Percentiles rank a stretch among this genome's conserved stretches.
Conservation (phyloP, 2,329 filamentous ascomycete genomes). For the Zymoseptoria ardabiliae region DNA sequence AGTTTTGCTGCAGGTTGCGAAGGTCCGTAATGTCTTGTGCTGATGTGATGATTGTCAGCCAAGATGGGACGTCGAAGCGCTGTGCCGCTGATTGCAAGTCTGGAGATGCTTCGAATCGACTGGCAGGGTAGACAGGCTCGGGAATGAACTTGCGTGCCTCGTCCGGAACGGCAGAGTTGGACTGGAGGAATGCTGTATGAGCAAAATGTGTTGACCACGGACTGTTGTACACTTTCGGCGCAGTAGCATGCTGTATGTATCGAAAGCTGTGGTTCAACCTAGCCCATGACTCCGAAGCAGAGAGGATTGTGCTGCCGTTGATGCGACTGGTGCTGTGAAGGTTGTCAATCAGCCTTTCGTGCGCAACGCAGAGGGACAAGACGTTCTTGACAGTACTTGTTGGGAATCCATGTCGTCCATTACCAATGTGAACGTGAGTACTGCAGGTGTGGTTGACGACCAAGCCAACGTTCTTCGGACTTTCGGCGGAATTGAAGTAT, state of each 20-base stretch:
- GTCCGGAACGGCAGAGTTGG: not conserved
- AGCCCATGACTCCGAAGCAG: not conserved
- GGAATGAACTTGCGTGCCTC: not conserved
- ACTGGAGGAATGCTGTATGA: not conserved
- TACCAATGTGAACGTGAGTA: conserved; percentile 29
- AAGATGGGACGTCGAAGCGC: conserved; percentile 4
- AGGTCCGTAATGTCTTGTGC: conserved; percentile 7
- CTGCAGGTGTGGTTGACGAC: conserved; percentile 20
- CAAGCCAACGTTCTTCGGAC: conserved; percentile 11
- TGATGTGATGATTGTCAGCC: conserved; percentile 7
- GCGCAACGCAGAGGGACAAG: conserved; percentile 20
- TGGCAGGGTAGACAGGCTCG: not conserved
- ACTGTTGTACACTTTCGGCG: conserved; percentile 6
- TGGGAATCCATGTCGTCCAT: conserved; percentile 18
- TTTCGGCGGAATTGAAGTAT: conserved; percentile 4
- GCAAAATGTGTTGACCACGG: conserved; percentile 8
- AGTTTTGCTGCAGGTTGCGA: not conserved
- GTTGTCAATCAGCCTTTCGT: conserved; percentile 23
- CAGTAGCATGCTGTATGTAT: not conserved
- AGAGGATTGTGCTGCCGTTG: conserved; percentile 5
- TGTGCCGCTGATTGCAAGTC: conserved; percentile 1
- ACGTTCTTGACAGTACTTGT: conserved; percentile 25
- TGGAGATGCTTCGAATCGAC: not conserved
- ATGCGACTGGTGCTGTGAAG: conserved; percentile 21
- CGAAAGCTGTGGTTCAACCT: not conserved